These are phyloP conservation scores for Verticillium longisporum DNA, from an alignment of 2,329 filamentous ascomycete genomes.

Conservation along the genomic window DNA sequence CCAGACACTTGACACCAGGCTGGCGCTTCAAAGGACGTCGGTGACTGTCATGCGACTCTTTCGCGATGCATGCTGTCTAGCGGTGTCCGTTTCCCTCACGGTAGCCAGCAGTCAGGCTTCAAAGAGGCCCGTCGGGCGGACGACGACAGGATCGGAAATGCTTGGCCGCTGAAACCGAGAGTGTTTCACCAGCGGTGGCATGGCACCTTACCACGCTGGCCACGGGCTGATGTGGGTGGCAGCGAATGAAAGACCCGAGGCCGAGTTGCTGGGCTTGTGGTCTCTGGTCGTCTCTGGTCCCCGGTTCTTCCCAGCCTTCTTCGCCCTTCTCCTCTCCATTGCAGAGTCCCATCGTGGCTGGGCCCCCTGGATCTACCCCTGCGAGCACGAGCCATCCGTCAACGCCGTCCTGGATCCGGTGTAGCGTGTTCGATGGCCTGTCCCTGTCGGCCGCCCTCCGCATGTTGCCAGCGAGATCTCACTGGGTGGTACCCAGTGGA, in stretches of 20 bases:
- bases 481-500: not conserved
- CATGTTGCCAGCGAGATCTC: not conserved
- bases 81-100: not conserved
- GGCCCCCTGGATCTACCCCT: not conserved
- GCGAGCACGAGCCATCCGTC: not conserved
- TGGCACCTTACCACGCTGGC: not conserved
- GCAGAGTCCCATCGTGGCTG: not conserved
- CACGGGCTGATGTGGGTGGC: not conserved
- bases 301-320: not conserved
- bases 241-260: not conserved
- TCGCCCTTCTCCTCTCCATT: not conserved
- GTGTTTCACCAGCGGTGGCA: not conserved
- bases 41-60: not conserved
- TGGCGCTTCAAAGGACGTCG: not conserved
- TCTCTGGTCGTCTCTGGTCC: not conserved
- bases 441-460: not conserved
- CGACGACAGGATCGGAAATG: not conserved
- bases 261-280: not conserved
- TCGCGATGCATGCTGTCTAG: not conserved
- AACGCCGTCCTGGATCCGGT: not conserved
- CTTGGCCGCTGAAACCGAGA: not conserved
- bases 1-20: not conserved
- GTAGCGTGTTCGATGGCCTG: not conserved
- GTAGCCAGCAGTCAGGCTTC: not conserved
- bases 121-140: not conserved